Base-by-base conservation (phyloP, 768 basidiomycete genomes). In the Dioszegia hungarica region DNA sequence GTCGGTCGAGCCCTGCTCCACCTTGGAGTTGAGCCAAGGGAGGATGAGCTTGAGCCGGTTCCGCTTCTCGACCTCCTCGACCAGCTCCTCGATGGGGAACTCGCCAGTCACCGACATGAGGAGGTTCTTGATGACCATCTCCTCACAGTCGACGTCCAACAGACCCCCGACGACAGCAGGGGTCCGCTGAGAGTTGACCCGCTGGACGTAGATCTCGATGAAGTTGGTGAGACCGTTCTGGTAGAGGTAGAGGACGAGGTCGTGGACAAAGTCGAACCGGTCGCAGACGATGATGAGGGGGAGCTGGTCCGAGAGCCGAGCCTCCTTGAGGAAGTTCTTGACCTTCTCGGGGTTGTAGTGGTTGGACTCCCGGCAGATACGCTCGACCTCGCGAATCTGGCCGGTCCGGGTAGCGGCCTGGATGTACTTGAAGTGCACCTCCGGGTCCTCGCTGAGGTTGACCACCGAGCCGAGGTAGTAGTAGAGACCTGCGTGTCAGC, bases 251-350 rank as follows among this genome's bases (percentile, higher is more conserved):
- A 99, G 84, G 40, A 99, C 94, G 60, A 99, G 85, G 72, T 99
- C 95, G 75, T 99, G 95, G 11, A 99, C 94, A 69, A 97, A 98
- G 81, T 95, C 94, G 82, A 98, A 99, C 36, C 95, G 91, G 76
- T 99, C 95, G 82, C 95, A 98, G 68, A 99, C 95, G 64, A 99
- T 98, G 81, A 98, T 99, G 66, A 99, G 86, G 3, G 95, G 95
- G 34, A 99, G 85, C 75, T 98, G 95, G 74, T 98, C 95, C 34
- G 85, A 79, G 27, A 99, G 85, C 71, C 95, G 93, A 70, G 95
- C 93, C 74, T 99, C 95, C 78, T 97, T 97, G 77, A 97, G 85
- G 86, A 97, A 98, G 79, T 99, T 99, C 83, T 99, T 98, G 83
- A 98, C 95, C 78, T 99, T 99, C 81, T 99, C 95, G 1, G 95